Percentiles rank a stretch among this genome's conserved stretches.
Conservation (phyloP, 768 basidiomycete genomes). For the Sutorius australiensis region DNA sequence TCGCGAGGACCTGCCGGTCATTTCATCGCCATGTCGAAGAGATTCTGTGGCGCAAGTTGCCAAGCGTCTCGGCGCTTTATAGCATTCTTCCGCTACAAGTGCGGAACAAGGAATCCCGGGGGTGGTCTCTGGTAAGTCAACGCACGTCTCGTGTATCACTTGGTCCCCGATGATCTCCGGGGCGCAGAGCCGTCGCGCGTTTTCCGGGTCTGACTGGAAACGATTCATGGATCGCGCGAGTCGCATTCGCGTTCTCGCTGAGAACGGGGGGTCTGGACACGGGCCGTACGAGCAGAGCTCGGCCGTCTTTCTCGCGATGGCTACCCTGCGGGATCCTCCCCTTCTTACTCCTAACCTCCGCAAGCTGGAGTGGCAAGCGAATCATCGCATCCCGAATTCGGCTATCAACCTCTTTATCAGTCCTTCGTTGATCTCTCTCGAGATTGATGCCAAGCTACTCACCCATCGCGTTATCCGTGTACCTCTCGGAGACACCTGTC, state of each 20-base stretch:
- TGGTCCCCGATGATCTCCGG: neutral
- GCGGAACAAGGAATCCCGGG: constrained; percentile 3
- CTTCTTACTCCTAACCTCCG: constrained; percentile 25
- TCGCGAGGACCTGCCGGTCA: constrained; percentile 26
- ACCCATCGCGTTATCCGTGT: constrained; percentile 3
- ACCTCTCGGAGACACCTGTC: constrained; percentile 15
- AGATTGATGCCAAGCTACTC: constrained; percentile 22
- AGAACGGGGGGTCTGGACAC: neutral
- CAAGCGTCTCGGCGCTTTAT: constrained; percentile 9
- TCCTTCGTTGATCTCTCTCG: constrained; percentile 19
- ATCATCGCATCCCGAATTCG: neutral
- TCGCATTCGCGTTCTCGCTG: constrained; percentile 13
- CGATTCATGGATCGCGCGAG: constrained; percentile 16
- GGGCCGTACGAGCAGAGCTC: neutral
- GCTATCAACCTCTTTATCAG: constrained; percentile 22
- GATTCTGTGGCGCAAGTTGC: constrained; percentile 22
- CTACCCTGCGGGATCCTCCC: constrained; percentile 11
- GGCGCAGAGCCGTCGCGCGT: constrained; percentile 16
- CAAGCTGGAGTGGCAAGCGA: constrained; percentile 16
- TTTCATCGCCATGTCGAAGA: constrained; percentile 20
- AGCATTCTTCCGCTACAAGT: constrained; percentile 18
- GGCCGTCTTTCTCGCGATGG: constrained; percentile 14
- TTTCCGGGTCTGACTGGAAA: constrained; percentile 18
- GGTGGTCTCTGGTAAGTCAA: constrained; percentile 22
- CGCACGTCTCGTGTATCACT: neutral